Base-by-base conservation (phyloP, 176 grass and related monocot species). In the Raddia guianensis region DNA sequence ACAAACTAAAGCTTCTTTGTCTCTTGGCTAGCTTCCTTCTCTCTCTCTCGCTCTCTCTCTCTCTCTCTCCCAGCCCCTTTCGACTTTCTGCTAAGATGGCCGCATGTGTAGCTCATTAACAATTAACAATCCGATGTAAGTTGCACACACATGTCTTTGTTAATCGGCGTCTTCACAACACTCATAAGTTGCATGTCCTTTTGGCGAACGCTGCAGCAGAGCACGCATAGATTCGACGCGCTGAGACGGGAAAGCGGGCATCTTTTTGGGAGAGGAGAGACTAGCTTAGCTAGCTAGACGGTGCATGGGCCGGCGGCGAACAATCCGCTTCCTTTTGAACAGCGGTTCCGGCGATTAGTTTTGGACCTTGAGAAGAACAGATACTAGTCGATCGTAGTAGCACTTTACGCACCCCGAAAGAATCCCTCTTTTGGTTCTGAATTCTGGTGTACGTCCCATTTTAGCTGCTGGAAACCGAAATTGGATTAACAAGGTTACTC, bases 11-110 rank as follows among this genome's bases (percentile, higher is more conserved):
- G 87, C 57, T 81, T 66, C 43, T 85, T 77, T 85, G 82, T 72
- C 82, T 81, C 58, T 70, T 82, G 87, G 77, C 77, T 85, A 40
- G 37, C 37, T 83, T 86, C 27, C 21, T 42, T 66, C 52, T 56
- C 58, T 46, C 49, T 66, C 51, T 56, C 58, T 32, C n/a, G n/a
- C n/a, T n/a, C n/a, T n/a, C n/a, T n/a, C n/a, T 66, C 52, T 56
- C 58, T 46, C 49, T 66, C 52, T 56, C 58, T 18, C n/a, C 27
- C 27, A 27, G 27, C 8, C 9, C 16, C 81, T 75, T 52, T 87
- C 57, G n/a, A 67, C 86, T 88, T 89, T 89, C 83, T 77, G 87
- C 78, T 85, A 77, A 89, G 78, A 85, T 89, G 87, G 78, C 58
- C 9, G 87, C 82, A 89, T 85, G 87, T 89, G 87, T 82, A 77